Evolutionary conservation across 2,329 filamentous ascomycete species (phyloP).

Genomic region (Fusarium brevicatenulatum): DNA sequence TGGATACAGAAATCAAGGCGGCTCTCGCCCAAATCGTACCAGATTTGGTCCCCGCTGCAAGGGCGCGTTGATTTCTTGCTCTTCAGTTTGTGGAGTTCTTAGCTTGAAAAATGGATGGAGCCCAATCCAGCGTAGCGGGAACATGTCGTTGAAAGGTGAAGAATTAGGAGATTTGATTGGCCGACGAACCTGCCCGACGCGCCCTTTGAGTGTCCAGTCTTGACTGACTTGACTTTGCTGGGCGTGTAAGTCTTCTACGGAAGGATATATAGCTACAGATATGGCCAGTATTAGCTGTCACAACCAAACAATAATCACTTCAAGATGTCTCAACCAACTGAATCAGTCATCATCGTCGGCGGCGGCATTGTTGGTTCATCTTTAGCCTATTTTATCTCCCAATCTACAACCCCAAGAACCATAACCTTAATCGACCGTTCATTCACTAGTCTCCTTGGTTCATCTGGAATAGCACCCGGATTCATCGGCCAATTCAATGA

Average conservation of each 20-base stretch:
- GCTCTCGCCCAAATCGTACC: not conserved
- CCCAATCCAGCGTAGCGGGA: not conserved
- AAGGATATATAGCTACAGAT: not conserved
- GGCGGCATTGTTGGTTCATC: slow-evolving; percentile 37
- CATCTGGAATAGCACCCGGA: slow-evolving; percentile 35
- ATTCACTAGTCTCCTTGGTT: slow-evolving; percentile 19
- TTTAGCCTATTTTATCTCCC: slow-evolving; percentile 18
- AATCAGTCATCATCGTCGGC: slow-evolving; percentile 32
- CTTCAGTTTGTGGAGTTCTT: not conserved
- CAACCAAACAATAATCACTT: too few relatives aligned
- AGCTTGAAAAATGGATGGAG: not conserved
- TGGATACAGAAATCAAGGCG: too few relatives aligned
- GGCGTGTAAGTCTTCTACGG: not conserved
- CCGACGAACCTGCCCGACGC: not conserved
- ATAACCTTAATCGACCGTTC: slow-evolving; percentile 38
- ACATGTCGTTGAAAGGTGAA: not conserved
- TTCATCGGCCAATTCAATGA: slow-evolving; percentile 43
- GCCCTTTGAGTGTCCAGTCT: slow-evolving; percentile 1
- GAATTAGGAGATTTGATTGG: not conserved
- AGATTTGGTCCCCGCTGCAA: not conserved
- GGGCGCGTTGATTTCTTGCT: not conserved
- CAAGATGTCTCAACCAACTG: slow-evolving; percentile 19
- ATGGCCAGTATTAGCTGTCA: not conserved
- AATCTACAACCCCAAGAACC: not conserved
- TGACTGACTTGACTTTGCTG: not conserved